phyloP scores from a whole-genome alignment of 495 filamentous ascomycete genomes.

The Aspergillus sclerotioniger region DNA sequence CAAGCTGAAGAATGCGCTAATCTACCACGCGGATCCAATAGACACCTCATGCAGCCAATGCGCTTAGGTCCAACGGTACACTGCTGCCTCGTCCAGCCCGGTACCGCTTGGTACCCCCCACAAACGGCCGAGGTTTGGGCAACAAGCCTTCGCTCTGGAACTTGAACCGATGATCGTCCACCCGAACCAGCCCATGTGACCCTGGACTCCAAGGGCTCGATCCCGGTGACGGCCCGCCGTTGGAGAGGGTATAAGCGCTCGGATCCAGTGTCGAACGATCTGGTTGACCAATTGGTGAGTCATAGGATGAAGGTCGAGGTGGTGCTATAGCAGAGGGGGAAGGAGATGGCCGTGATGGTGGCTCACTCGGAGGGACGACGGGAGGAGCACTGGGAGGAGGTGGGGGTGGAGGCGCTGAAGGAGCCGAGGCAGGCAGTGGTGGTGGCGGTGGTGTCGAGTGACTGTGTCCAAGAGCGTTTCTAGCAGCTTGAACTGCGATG shows the following conservation, averaged over 20 bases:
- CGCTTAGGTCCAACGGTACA: slow-evolving; percentile 81
- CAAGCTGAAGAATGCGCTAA: slow-evolving; percentile 1
- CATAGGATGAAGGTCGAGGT: slow-evolving; percentile 50
- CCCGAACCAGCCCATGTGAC: slow-evolving; percentile 47
- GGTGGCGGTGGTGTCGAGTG: slow-evolving; percentile 53
- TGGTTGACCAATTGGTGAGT: slow-evolving; percentile 41
- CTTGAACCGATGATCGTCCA: slow-evolving; percentile 82
- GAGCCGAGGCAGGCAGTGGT: slow-evolving; percentile 51
- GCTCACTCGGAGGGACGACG: slow-evolving; percentile 42
- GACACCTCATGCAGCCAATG: slow-evolving; percentile 31
- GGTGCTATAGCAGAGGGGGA: slow-evolving; percentile 24
- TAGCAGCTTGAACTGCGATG: slow-evolving; percentile 47
- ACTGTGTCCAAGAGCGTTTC: slow-evolving; percentile 44
- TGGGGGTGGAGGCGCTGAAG: slow-evolving; percentile 47
- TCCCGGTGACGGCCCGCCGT: slow-evolving; percentile 44
- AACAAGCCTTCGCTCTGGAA: slow-evolving; percentile 80
- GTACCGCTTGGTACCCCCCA: slow-evolving; percentile 70
- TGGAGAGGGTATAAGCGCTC: slow-evolving; percentile 72
- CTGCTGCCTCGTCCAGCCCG: slow-evolving; percentile 89
- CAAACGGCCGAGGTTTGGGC: slow-evolving; percentile 80
- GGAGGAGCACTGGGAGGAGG: slow-evolving; percentile 48
- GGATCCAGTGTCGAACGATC: slow-evolving; percentile 65
- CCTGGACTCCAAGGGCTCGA: slow-evolving; percentile 29
- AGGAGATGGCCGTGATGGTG: slow-evolving; percentile 44
- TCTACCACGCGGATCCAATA: slow-evolving; percentile 10